Conservation (phyloP, 2,329 filamentous ascomycete genomes). For the Beauveria varroae region DNA sequence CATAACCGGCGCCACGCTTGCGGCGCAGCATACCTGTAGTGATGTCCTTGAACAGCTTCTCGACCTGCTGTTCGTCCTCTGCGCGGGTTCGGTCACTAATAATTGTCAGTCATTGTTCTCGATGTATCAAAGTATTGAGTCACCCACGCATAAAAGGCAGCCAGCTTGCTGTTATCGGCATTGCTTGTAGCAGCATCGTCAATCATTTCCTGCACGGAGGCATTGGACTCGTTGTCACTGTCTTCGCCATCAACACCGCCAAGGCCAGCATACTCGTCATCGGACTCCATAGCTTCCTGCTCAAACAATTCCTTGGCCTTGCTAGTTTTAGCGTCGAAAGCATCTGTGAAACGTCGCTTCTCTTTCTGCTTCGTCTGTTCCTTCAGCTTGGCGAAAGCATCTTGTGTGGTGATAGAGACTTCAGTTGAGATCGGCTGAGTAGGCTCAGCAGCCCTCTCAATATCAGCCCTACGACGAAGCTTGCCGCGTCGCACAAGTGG, state of each 20-base stretch:
- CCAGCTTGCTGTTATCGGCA: slow-evolving; percentile 73
- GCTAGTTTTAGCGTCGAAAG: slow-evolving; percentile 79
- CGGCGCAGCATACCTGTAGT: slow-evolving; percentile 81
- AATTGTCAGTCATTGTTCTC: slow-evolving; percentile 13
- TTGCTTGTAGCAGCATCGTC: slow-evolving; percentile 72
- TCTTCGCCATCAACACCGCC: slow-evolving; percentile 88
- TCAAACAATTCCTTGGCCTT: slow-evolving; percentile 81
- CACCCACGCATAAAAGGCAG: slow-evolving; percentile 85
- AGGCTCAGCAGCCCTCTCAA: slow-evolving; percentile 17
- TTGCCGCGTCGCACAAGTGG: slow-evolving; percentile 56
- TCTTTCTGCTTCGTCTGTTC: slow-evolving; percentile 52
- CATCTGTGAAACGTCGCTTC: slow-evolving; percentile 41
- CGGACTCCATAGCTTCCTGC: slow-evolving; percentile 93
- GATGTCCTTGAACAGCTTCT: slow-evolving; percentile 88
- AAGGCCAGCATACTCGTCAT: slow-evolving; percentile 94
- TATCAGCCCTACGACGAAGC: slow-evolving; percentile 36
- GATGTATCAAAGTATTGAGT: neutral
- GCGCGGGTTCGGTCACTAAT: slow-evolving; percentile 68
- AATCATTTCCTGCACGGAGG: slow-evolving; percentile 78
- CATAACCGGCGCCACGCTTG: slow-evolving; percentile 73
- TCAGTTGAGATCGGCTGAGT: neutral
- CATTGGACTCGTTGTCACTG: slow-evolving; percentile 62
- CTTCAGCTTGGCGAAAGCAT: slow-evolving; percentile 64
- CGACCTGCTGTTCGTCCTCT: slow-evolving; percentile 77
- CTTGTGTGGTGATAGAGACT: neutral